Base-by-base conservation (phyloP, 176 grass and related monocot genomes). In the Rhynchospora pubera region DNA sequence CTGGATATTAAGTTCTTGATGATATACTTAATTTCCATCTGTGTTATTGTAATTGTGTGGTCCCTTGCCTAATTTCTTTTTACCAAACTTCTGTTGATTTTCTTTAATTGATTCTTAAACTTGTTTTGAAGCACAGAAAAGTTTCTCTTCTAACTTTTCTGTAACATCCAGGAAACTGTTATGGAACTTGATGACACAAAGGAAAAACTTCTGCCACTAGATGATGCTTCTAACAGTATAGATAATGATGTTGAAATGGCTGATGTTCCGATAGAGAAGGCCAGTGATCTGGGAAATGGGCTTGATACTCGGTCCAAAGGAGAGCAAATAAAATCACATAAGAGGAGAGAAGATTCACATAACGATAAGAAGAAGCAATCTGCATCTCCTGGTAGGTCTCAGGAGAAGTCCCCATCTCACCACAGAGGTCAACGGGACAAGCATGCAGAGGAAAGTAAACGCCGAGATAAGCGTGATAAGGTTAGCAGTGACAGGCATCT, bases 391-490 rank as follows among this genome's bases (percentile, higher is more conserved):
- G 24, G 61, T 78, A 83, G 18, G n/a, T 88, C 9, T 14, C 83
- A 77, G 62, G 83, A 97, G 14, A 86, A 59, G 45, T 57, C 47
- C 47, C 77, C 86, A 73, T 83, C 60, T 51, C 56, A 57, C 63
- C 80, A 47, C 32, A 84, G 32, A 23, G 89, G 84, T 34, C 80
- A 84, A 57, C 43, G 19, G 48, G n/a, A 34, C 62, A 75, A 88
- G 84, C 65, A 53, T 8, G 16, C 6, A 11, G 51, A 79, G 47
- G 13, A 42, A 79, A 39, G n/a, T 61, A 39, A 16, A 9, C 42
- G 32, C n/a, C 42, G 39, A 81, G 58, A 63, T 26, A 81, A 81
- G 42, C 13, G 39, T 47, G 79, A 81, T 51, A 81, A 47, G n/a
- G 68, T 42, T 72, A 72, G 68, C 8, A 72, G 43, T 47, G 43